A percentile compares a stretch with the other conserved stretches of the same genome.
Evolutionary conservation across 306 rosid species (phyloP).

Genomic region (Delonix regia): DNA sequence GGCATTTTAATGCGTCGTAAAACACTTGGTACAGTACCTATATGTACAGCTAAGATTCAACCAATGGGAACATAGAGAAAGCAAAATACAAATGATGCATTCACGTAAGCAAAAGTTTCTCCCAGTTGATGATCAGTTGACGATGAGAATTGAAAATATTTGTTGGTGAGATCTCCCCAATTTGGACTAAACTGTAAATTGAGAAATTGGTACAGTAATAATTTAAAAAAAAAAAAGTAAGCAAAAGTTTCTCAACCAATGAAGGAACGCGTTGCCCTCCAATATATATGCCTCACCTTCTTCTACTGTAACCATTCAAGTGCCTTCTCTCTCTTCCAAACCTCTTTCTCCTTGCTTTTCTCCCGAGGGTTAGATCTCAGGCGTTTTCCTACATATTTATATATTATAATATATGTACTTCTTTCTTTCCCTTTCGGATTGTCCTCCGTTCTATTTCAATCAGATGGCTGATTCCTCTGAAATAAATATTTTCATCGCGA

Average conservation of each 20-base stretch:
- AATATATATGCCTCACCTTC: constrained; percentile 26
- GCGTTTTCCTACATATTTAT: background rate
- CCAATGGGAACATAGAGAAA: constrained; percentile 50
- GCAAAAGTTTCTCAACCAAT: constrained; percentile 33
- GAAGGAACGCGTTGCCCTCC: constrained; percentile 18
- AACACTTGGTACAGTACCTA: constrained; percentile 35
- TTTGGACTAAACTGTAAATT: no score
- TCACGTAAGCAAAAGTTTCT: background rate
- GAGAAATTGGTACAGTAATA: no score
- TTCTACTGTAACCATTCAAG: constrained; percentile 43
- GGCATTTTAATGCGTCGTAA: constrained; percentile 30
- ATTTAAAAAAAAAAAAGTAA: no score
- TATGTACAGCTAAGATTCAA: constrained; percentile 60
- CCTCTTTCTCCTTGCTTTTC: background rate
- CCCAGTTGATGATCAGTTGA: no score
- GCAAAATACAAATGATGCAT: constrained; percentile 16
- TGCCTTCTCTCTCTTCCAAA: constrained; percentile 8
- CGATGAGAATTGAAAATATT: no score
- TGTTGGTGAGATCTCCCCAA: no score
- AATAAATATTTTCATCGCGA: background rate
- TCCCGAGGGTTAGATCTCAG: constrained; percentile 47
- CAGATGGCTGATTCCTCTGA: background rate
- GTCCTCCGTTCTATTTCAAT: constrained; percentile 14
- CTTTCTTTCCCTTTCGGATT: background rate
- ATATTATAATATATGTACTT: background rate